These are phyloP conservation scores for Dalbergia cultrata DNA, from an alignment of 306 rosid genomes.

Conservation along the genomic window DNA sequence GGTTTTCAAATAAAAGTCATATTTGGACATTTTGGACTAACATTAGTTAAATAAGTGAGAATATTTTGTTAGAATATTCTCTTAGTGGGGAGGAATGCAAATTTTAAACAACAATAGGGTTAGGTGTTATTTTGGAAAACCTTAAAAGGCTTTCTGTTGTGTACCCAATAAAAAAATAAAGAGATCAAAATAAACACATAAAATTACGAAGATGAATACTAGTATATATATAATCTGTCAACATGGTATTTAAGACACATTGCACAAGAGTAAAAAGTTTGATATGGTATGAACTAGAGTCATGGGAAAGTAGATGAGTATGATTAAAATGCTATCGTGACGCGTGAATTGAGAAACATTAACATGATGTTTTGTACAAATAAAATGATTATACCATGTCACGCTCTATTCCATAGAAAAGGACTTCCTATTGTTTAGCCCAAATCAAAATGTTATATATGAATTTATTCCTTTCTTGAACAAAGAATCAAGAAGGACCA, in stretches of 20 bases:
- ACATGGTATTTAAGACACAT: conserved; percentile 19
- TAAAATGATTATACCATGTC: background rate
- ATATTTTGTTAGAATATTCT: no score
- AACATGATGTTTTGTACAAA: background rate
- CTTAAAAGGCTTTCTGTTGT: no score
- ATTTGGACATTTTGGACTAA: no score
- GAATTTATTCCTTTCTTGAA: background rate
- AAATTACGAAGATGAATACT: no score
- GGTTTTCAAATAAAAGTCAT: no score
- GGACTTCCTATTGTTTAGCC: no score
- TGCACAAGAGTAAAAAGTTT: background rate
- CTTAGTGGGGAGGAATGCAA: no score
- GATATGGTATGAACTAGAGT: conserved; percentile 15
- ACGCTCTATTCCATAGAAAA: background rate
- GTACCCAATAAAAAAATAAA: no score
- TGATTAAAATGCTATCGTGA: background rate
- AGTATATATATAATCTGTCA: background rate
- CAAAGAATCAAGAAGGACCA: background rate
- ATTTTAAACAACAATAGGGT: no score
- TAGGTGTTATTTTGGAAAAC: no score
- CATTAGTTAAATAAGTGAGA: no score
- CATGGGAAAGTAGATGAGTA: background rate
- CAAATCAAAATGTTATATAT: background rate
- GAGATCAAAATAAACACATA: no score
- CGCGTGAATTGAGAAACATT: background rate